Evolutionary conservation across 2,329 filamentous ascomycete genomes (phyloP), one percentile per base, ranked within the genome.

Genomic region (Ceratocystis cubensis): DNA sequence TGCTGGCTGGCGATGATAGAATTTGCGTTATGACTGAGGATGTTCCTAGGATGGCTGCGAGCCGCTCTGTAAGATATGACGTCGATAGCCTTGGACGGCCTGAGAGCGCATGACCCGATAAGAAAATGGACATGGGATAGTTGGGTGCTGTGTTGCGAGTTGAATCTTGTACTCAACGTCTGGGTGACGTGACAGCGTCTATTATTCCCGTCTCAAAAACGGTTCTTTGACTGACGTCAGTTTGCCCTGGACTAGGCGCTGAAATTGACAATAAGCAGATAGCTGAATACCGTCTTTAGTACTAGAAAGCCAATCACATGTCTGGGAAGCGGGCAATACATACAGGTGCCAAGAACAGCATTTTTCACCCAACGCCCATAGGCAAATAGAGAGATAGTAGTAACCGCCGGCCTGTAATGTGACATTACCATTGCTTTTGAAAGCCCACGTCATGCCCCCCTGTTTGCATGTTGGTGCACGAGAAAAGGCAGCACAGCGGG

Each of bases 31-130:
- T 59, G 56, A 37, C 65, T 67, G 37, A 41, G 66, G 25, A 30
- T 63, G 17, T 30, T 44, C 22, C 63, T 57, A n/a, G 57, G 28
- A 5, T 67, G 63, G 66, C 20, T 45, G 17, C 20, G 66, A 10
- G 48, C 63, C 8, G n/a, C 48, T 17, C n/a, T 67, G 45, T 63
- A 65, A 28, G 66, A 67, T 65, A 48, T 65, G 57, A 67, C 66
- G 25, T 57, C 48, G 17, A 13, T 53, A 28, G 66, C 66, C 15
- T 65, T 65, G 25, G 28, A 61, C 22, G n/a, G 45, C 7, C 30
- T 63, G 28, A 59, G 44, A 25, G 44, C 61, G 4, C 61, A 50
- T 28, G 15, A 63, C 20, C 44, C 44, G 17, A 63, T 37, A 28
- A 25, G 22, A 8, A 50, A 33, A 15, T 10, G 3, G 41, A n/a